phyloP scores from a whole-genome alignment of 2,329 filamentous ascomycete genomes.

The Onygenales sp. region DNA sequence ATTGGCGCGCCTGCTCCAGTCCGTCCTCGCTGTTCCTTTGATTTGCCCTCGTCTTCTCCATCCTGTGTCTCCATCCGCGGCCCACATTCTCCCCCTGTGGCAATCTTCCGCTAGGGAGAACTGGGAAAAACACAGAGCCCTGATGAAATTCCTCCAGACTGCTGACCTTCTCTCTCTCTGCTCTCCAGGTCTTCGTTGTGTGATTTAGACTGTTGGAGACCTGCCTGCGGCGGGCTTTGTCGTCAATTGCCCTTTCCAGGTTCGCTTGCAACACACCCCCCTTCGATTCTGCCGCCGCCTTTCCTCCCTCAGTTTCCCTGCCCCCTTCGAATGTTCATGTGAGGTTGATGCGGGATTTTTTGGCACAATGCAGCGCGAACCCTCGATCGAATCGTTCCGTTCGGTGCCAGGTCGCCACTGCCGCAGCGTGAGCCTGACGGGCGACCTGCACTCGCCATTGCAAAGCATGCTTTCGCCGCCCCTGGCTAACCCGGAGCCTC shows the following conservation, averaged over 20 bases:
- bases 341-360: neutral
- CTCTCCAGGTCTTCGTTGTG: neutral
- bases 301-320: neutral
- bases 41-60: neutral
- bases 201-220: conserved; percentile 1
- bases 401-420: conserved; percentile 6
- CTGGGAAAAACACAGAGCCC: neutral
- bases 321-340: neutral
- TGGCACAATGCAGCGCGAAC: conserved; percentile 3
- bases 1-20: neutral
- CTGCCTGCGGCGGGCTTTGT: neutral
- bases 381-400: neutral
- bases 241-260: neutral
- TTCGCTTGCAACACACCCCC: conserved; percentile 1
- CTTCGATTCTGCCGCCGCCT: neutral
- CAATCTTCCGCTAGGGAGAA: neutral
- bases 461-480: conserved; percentile 53
- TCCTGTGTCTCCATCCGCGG: neutral
- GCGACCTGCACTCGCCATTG: conserved; percentile 23
- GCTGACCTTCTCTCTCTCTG: neutral
- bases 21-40: neutral
- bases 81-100: neutral
- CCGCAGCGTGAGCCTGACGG: conserved; percentile 32
- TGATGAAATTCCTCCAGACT: neutral
- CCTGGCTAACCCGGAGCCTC: conserved; percentile 64